Evolutionary conservation across 805 yeast genomes (phyloP), one percentile per base, ranked within the genome.

Genomic region (Blastobotrys attinorum): DNA sequence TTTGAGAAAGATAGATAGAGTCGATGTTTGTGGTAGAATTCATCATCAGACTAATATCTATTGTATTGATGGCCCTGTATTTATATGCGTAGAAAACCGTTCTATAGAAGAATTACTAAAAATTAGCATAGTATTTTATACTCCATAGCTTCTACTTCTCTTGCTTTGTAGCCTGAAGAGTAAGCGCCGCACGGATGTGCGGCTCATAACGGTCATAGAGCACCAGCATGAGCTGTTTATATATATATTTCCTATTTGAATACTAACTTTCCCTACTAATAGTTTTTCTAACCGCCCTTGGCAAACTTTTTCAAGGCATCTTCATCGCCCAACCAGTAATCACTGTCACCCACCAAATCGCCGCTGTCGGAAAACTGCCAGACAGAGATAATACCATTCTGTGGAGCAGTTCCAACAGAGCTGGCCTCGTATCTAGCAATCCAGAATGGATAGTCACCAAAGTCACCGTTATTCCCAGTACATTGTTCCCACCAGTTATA

Each of bases 321-420:
- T 5, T 7, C 31, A 23, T 22, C 31, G n/a, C 39, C 39, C 6
- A 20, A 20, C 39, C 39, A 37, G 39, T 37, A 37, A 31, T 22
- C 22, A 11, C 15, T 22, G 11, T 37, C 39, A 17, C 39, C 39
- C 5, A 31, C 39, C 7, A 37, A 31, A 18, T 37, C 16, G 31
- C 39, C 39, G 29, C 22, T 18, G 22, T 36, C 39, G 6, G 39
- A 25, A 29, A 36, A 36, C 22, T 36, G 39, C 39, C 39, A 36
- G 15, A 36, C 7, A 17, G 27, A 20, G 22, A 13, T 13, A 21
- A 15, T 20, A 20, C n/a, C 25, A 16, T 29, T 29, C 11, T 11
- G 13, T 4, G 39, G 39, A 20, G 6, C n/a, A 5, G 21, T 15
- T 8, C 39, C 39, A 6, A 21, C 13, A 20, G 39, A 20, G n/a